Evolutionary conservation across 2,329 filamentous ascomycete species (phyloP).

Genomic region (Colletotrichum spinosum): DNA sequence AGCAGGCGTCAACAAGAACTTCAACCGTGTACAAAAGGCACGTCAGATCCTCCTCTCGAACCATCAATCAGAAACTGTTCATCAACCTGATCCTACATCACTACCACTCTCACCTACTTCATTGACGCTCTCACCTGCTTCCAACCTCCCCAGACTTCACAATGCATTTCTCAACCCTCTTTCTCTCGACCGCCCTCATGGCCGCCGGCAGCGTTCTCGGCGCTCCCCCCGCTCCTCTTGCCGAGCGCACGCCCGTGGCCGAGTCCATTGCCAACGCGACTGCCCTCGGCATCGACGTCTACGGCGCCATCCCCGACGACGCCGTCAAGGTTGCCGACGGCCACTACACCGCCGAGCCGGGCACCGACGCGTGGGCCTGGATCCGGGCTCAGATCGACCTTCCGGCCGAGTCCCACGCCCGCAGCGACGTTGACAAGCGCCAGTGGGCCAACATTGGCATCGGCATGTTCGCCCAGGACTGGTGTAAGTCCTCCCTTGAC

Average conservation of each 20-base stretch:
- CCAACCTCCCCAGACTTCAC: not conserved
- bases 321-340: slow-evolving; percentile 36
- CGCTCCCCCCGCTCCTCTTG: not conserved
- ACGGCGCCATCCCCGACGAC: slow-evolving; percentile 38
- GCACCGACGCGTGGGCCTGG: slow-evolving; percentile 39
- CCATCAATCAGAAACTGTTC: too few species aligned
- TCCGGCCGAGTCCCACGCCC: slow-evolving; percentile 31
- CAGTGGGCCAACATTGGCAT: slow-evolving; percentile 39
- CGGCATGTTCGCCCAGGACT: slow-evolving; percentile 36
- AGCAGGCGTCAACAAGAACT: too few species aligned
- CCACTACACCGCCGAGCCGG: slow-evolving; percentile 39
- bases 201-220: slow-evolving; percentile 7
- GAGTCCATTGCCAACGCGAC: slow-evolving; percentile 28
- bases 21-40: too few species aligned
- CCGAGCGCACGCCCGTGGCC: not conserved
- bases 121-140: not conserved
- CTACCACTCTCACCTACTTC: not conserved
- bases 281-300: slow-evolving; percentile 38
- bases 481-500: slow-evolving; percentile 24
- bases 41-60: too few species aligned
- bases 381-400: slow-evolving; percentile 40
- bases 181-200: not conserved
- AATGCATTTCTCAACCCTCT: slow-evolving; percentile 14
- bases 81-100: too few species aligned
- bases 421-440: slow-evolving; percentile 30